Evolutionary conservation across 768 basidiomycete genomes (phyloP), one percentile per base, ranked within the genome.

Genomic region (Lactarius psammicola): DNA sequence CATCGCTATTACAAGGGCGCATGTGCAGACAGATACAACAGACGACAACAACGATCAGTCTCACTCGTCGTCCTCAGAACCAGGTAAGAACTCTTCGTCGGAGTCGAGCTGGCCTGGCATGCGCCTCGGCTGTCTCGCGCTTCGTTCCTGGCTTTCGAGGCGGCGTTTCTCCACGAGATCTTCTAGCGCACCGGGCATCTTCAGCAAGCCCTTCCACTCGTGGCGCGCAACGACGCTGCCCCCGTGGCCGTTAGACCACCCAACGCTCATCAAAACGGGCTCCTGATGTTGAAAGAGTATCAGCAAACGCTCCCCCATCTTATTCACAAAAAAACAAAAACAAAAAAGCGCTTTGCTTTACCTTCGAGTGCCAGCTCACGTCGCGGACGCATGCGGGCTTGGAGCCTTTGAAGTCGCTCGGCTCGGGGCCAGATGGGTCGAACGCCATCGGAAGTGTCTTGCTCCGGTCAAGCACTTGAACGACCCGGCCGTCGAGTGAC

Each of bases 181-280:
- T 71, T 94, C 88, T 56, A 97, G 72, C 6, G 77, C 77, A 44
- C 84, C 80, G 0, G 76, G 75, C 78, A 86, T 84, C 76, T 94
- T 95, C 1, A 84, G 83, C 62, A 95, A 78, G 7, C 95, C 95
- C 76, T 95, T 97, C 93, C 95, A 99, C 77, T 98, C 93, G 71
- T 99, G 97, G 70, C 90, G 82, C 6, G 95, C 96, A 28, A 99
- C 84, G 51, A 87, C 82, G 42, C 93, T 94, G 15, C 88, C 86
- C 23, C 82, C 83, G 36, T 80, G 77, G 33, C 79, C 78, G 44
- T 78, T 81, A 51, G 89, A 87, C 96, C 97, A 98, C 3, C 87
- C 94, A 7, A 91, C 92, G 68, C 90, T 94, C 87, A 99, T 90
- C 56, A 99, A 74, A 26, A 90, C 87, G 44, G 96, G 95, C 80